A percentile compares a stretch with the other conserved stretches of the same genome.
Conservation (phyloP, 208 protist genomes). For the Wallacemonas sp. region DNA sequence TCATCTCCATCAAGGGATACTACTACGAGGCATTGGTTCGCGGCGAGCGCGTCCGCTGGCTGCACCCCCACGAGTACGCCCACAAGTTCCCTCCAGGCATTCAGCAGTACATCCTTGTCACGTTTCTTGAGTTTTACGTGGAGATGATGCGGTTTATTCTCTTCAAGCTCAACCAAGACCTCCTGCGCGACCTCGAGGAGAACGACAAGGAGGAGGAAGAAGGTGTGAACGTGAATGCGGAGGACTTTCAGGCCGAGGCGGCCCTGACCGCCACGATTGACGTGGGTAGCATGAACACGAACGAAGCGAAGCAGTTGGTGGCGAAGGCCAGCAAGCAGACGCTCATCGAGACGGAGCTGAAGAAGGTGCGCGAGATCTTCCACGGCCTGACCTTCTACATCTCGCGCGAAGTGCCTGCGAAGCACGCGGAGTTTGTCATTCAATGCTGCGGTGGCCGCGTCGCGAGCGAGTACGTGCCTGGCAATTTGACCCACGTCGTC, state of each 20-base stretch:
- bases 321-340: conserved; percentile 38
- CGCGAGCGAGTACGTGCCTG: conserved; percentile 57
- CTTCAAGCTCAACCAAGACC: conserved; percentile 94
- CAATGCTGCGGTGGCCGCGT: conserved; percentile 86
- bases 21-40: conserved; percentile 98
- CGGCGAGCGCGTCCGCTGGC: conserved; percentile 96
- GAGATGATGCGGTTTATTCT: conserved; percentile 97
- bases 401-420: conserved; percentile 89
- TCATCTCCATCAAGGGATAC: conserved; percentile 98
- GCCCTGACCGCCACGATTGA: conserved; percentile 18
- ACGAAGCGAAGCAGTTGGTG: conserved; percentile 29
- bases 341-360: conserved; percentile 61
- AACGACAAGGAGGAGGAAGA: conserved; percentile 62
- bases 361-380: conserved; percentile 67
- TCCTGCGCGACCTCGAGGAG: conserved; percentile 71
- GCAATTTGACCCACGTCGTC: conserved; percentile 87
- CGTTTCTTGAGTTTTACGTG: conserved; percentile 98
- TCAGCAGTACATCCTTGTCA: conserved; percentile 95
- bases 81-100: conserved; percentile 94
- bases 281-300: conserved; percentile 24
- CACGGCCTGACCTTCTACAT: conserved; percentile 81
- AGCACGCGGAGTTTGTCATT: conserved; percentile 91
- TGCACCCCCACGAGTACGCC: conserved; percentile 97
- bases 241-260: conserved; percentile 36
- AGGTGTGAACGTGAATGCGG: conserved; percentile 45